A percentile compares a stretch with the other conserved stretches of the same genome.
These are phyloP conservation scores for Glaciozyma martinii DNA, from an alignment of 768 basidiomycete genomes.

Conservation along the genomic window DNA sequence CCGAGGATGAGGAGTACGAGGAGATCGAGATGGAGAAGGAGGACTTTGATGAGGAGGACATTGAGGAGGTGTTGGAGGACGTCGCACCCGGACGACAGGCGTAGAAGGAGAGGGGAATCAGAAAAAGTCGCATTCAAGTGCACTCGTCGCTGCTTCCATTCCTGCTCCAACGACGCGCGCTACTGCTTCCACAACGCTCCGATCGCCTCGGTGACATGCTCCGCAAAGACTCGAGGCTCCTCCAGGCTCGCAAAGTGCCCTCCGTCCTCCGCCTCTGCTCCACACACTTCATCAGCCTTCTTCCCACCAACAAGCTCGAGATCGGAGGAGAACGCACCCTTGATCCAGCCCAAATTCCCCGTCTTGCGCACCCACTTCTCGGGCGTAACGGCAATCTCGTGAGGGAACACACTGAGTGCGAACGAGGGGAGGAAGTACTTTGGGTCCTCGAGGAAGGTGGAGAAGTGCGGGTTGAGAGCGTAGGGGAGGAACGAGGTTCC, in stretches of 20 bases:
- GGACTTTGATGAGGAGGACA: neutral
- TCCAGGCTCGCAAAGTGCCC: slow-evolving; percentile 26
- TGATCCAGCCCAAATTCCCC: slow-evolving; percentile 9
- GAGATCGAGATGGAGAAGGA: slow-evolving; percentile 9
- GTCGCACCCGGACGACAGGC: neutral
- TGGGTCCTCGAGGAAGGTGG: slow-evolving; percentile 8
- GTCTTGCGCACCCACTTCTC: neutral
- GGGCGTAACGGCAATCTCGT: slow-evolving; percentile 12
- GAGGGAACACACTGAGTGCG: slow-evolving; percentile 9
- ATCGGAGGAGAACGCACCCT: neutral
- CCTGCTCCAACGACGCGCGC: too few species aligned
- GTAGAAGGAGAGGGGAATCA: neutral
- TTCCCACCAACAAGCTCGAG: neutral
- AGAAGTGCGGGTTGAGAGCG: slow-evolving; percentile 22
- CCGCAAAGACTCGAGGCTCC: slow-evolving; percentile 10
- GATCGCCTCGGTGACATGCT: slow-evolving; percentile 20
- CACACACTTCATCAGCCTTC: neutral
- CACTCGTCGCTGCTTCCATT: too few species aligned
- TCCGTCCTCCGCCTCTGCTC: slow-evolving; percentile 13
- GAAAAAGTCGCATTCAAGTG: neutral
- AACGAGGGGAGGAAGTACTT: slow-evolving; percentile 14
- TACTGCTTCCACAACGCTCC: neutral
- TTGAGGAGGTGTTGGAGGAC: neutral
- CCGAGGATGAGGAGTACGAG: slow-evolving; percentile 44
- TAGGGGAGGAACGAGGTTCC: slow-evolving; percentile 24